Conservation (phyloP, 257 asterid genomes). For the Gardenia jasminoides region DNA sequence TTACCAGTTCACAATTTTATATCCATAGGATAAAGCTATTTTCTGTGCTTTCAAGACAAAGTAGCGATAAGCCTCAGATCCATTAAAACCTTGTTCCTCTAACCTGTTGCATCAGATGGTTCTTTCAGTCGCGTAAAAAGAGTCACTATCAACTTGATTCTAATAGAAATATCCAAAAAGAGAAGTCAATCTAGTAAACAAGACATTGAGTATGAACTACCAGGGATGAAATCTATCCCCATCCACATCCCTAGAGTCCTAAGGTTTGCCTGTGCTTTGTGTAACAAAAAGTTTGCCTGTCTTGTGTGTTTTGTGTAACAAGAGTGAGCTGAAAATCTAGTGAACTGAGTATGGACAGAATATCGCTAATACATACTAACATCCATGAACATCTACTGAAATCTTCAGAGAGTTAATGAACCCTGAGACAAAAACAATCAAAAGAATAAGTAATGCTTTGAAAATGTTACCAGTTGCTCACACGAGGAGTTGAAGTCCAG, state of each 20-base stretch:
- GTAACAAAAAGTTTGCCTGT: neutral
- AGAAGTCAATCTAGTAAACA: neutral
- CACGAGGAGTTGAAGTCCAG: conserved; percentile 75
- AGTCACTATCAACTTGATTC: neutral
- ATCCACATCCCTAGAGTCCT: neutral
- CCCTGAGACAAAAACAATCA: neutral
- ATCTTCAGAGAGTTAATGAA: neutral
- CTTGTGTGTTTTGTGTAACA: too few species aligned
- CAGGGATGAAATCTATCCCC: neutral
- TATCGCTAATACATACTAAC: neutral
- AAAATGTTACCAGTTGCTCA: conserved; percentile 55
- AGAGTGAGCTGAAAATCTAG: neutral
- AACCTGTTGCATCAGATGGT: conserved; percentile 45
- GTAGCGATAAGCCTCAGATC: conserved; percentile 59
- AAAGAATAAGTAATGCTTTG: neutral
- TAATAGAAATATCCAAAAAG: neutral
- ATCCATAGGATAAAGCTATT: conserved; percentile 86
- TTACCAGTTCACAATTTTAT: conserved; percentile 90
- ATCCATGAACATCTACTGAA: neutral
- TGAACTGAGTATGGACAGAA: neutral
- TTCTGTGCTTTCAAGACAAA: conserved; percentile 82
- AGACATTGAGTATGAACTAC: neutral
- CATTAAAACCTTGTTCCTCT: conserved; percentile 33
- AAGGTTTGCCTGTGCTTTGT: neutral
- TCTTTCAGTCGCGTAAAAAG: neutral